Evolutionary conservation across 2,329 filamentous ascomycete genomes (phyloP), one percentile per base, ranked within the genome.

Genomic region (Xylariales sp.): DNA sequence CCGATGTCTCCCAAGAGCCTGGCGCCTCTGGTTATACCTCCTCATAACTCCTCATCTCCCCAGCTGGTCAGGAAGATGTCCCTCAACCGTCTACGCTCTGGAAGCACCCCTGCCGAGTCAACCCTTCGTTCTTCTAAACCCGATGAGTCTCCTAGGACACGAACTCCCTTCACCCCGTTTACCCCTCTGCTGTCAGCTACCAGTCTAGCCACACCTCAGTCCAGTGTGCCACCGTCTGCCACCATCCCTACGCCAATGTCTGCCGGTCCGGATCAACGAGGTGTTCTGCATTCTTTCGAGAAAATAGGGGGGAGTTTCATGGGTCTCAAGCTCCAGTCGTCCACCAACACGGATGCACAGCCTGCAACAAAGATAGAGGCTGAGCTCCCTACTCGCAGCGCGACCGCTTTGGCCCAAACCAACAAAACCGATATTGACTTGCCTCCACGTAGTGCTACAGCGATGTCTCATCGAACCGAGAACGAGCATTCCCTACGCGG

Each of bases 1-100:
- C 69, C 65, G n/a, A 55, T 68, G 25, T 77, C 74, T 10, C 74
- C 75, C 14, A 78, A 67, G 54, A 66, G 64, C 31, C 63, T 81
- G 6, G 56, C 76, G 1, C 78, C 76, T 18, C 66, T 81, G 16
- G 67, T 78, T 27, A 81, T 81, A 41, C 78, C 77, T 8, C 48
- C 50, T 10, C 61, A 60, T 14, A 54, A 49, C 34, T 52, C 56
- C 17, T 38, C 57, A 12, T 45, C 55, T 18, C 52, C 59, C 3
- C 50, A 55, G 5, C 48, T 65, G 15, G 56, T 56, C 24, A 58
- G 56, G 15, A 62, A 70, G 47, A 47, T 63, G 6, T 70, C 71
- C 1, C 49, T 67, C 33, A 67, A 52, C 41, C 69, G 70, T 38
- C 62, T 73, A 19, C 66, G 71, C 32, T 63, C 65, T 1, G 69